These are phyloP conservation scores for Rhodotorula graminis DNA, from an alignment of 768 basidiomycete genomes.

Conservation along the genomic window DNA sequence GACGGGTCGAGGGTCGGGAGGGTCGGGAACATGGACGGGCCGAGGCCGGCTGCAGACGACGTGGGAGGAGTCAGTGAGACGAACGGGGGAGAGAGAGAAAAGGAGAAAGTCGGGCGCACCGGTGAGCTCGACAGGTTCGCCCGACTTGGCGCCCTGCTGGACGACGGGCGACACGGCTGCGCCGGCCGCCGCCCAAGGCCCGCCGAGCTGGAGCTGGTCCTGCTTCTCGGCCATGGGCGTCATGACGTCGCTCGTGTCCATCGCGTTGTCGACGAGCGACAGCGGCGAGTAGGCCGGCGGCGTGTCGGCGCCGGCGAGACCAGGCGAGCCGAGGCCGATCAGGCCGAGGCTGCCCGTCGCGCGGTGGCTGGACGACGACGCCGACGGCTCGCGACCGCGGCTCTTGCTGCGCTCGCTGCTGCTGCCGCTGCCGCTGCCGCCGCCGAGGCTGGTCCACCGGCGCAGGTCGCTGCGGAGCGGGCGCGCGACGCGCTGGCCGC, in stretches of 20 bases:
- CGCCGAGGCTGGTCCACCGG: background rate
- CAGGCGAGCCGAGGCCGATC: background rate
- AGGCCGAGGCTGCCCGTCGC: background rate
- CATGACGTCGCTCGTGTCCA: background rate
- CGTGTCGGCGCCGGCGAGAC: background rate
- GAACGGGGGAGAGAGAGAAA: too few species aligned
- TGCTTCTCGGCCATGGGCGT: background rate
- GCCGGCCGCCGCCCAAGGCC: constrained; percentile 1
- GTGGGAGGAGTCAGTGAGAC: background rate
- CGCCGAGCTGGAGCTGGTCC: constrained; percentile 46
- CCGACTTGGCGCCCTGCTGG: background rate
- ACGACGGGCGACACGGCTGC: background rate
- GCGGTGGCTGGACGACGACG: background rate
- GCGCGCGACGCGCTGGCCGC: constrained; percentile 13
- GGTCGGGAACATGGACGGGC: constrained; percentile 53
- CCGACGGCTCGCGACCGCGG: background rate
- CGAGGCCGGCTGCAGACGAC: background rate
- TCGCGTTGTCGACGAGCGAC: background rate
- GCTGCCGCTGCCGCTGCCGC: constrained; percentile 52
- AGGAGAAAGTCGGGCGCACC: background rate
- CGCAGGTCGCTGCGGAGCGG: constrained; percentile 9
- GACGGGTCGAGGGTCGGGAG: constrained; percentile 51
- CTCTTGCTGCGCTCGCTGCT: constrained; percentile 59
- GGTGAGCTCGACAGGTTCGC: background rate
- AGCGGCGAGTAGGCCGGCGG: background rate